Evolutionary conservation across 75 land plant genomes (phyloP).

Genomic region (Sequoiadendron giganteum): DNA sequence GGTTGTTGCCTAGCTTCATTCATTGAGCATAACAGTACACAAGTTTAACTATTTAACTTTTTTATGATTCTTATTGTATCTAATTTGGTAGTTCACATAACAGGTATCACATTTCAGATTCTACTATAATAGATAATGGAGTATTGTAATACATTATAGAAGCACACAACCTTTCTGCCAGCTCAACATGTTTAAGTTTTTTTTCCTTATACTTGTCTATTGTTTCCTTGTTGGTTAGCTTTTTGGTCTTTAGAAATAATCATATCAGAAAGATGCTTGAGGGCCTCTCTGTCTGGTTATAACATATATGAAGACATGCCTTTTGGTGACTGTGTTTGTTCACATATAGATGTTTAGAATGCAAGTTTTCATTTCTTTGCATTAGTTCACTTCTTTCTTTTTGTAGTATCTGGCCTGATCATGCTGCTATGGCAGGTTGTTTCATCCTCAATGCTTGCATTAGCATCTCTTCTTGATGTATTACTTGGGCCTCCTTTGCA

Average conservation of each 20-base stretch:
- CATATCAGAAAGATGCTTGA: not conserved
- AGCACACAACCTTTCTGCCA: not conserved
- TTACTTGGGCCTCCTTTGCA: constrained; percentile 32
- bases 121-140: not conserved
- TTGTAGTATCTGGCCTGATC: not conserved
- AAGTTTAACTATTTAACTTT: not conserved
- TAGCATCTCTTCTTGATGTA: constrained; percentile 78
- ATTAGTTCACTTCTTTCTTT: not conserved
- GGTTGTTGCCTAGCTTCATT: not conserved
- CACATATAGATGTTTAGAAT: not conserved
- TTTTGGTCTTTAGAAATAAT: not conserved
- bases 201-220: not conserved
- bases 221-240: not conserved
- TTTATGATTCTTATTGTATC: not conserved
- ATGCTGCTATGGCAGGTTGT: constrained; percentile 50
- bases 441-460: constrained; percentile 80
- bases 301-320: not conserved
- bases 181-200: not conserved
- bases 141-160: not conserved
- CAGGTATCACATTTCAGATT: not conserved
- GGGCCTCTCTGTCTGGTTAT: not conserved
- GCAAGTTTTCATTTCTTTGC: constrained; percentile 2
- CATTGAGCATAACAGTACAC: not conserved
- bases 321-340: not conserved
- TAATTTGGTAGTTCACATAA: not conserved